Percentiles rank a stretch among this genome's conserved stretches.
phyloP scores from a whole-genome alignment of 2,329 filamentous ascomycete species.

The Emericellopsis cladophorae region DNA sequence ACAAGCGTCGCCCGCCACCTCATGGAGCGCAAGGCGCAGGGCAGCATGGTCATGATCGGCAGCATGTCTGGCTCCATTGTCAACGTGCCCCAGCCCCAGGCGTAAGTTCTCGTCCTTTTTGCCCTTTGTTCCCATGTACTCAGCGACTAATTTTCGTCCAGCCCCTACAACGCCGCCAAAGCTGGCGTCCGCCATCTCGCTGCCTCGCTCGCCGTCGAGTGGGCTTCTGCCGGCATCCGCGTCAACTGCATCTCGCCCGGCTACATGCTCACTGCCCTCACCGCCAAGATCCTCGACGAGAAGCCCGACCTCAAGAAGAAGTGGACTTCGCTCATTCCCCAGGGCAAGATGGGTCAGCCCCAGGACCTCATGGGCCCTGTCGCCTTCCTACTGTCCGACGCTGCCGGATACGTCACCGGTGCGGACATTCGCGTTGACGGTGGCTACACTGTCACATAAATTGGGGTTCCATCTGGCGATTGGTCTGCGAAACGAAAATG shows the following conservation, averaged over 20 bases:
- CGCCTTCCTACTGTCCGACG: slow-evolving; percentile 73
- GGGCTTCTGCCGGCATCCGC: slow-evolving; percentile 76
- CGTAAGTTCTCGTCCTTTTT: slow-evolving; percentile 13
- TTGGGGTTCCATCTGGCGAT: background rate
- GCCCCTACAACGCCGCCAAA: slow-evolving; percentile 83
- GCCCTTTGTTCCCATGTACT: background rate
- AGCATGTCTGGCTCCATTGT: slow-evolving; percentile 92
- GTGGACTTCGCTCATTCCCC: slow-evolving; percentile 86
- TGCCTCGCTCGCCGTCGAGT: slow-evolving; percentile 81
- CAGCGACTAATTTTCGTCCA: background rate
- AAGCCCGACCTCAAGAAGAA: slow-evolving; percentile 81
- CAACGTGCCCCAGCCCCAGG: slow-evolving; percentile 90
- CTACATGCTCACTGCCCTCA: slow-evolving; percentile 91
- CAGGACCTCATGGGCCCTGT: slow-evolving; percentile 91
- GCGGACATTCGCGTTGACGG: slow-evolving; percentile 75
- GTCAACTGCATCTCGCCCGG: slow-evolving; percentile 94
- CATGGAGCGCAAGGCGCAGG: slow-evolving; percentile 65
- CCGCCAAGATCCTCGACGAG: slow-evolving; percentile 86
- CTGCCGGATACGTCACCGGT: slow-evolving; percentile 57
- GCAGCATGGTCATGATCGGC: slow-evolving; percentile 88
- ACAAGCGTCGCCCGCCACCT: slow-evolving; percentile 76
- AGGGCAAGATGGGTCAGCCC: slow-evolving; percentile 85
- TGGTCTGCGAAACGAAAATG: no score
- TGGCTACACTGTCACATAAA: slow-evolving; percentile 71
- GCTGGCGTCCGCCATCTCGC: slow-evolving; percentile 84